Evolutionary conservation across 2,329 filamentous ascomycete species (phyloP).

Genomic region (Aspergillus glaucus): DNA sequence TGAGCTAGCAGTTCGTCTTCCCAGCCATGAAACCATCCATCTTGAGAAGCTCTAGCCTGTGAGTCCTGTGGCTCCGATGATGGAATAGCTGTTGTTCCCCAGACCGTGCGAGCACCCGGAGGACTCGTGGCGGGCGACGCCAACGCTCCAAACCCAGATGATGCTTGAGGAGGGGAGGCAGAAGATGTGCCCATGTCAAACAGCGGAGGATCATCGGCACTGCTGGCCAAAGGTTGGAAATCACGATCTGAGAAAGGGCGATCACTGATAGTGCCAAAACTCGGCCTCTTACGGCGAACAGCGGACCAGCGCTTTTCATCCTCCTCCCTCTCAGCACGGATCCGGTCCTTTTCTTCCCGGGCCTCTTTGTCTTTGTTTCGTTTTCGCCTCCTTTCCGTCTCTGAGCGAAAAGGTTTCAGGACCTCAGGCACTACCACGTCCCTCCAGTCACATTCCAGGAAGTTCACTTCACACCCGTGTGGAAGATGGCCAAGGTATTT

Average conservation of each 20-base stretch:
- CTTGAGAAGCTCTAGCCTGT: slow-evolving; percentile 46
- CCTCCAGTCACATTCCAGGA: slow-evolving; percentile 91
- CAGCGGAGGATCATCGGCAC: slow-evolving; percentile 17
- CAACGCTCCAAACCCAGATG: slow-evolving; percentile 47
- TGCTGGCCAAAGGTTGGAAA: slow-evolving; percentile 56
- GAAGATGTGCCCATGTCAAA: slow-evolving; percentile 29
- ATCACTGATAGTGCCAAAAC: slow-evolving; percentile 35
- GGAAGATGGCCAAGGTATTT: slow-evolving; percentile 86
- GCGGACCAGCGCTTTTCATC: slow-evolving; percentile 63
- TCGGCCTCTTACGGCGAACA: slow-evolving; percentile 56
- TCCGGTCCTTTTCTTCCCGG: slow-evolving; percentile 77
- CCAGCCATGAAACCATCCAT: slow-evolving; percentile 83
- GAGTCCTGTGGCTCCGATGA: slow-evolving; percentile 50
- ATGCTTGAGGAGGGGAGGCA: slow-evolving; percentile 37
- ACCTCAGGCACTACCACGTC: slow-evolving; percentile 73
- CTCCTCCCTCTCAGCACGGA: slow-evolving; percentile 75
- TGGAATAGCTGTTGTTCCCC: slow-evolving; percentile 72
- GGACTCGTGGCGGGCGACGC: slow-evolving; percentile 78
- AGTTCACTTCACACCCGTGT: slow-evolving; percentile 82
- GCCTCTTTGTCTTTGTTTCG: slow-evolving; percentile 75
- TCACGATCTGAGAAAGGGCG: slow-evolving; percentile 54
- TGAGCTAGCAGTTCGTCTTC: slow-evolving; percentile 69
- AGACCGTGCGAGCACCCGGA: slow-evolving; percentile 70
- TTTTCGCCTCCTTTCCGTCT: slow-evolving; percentile 70
- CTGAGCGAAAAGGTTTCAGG: slow-evolving; percentile 66